Evolutionary conservation across 257 asterid species (phyloP).

Genomic region (Fraxinus excelsior): DNA sequence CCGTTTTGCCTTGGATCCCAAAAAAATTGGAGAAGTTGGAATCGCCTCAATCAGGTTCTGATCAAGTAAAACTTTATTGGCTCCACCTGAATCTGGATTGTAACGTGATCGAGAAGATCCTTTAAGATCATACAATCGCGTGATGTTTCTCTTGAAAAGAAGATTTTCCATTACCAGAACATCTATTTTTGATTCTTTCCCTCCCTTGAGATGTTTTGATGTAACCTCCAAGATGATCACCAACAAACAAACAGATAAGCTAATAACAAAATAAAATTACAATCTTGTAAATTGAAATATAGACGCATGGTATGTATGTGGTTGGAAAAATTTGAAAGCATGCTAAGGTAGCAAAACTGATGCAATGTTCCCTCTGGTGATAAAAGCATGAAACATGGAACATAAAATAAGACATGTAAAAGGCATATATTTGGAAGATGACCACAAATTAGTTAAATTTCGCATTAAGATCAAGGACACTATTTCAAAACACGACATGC

Average conservation of each 20-base stretch:
- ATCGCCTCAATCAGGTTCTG: constrained; percentile 74
- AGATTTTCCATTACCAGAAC: constrained; percentile 91
- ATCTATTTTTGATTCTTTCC: constrained; percentile 75
- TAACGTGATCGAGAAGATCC: constrained; percentile 81
- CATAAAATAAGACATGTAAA: background rate
- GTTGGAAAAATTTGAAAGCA: constrained; percentile 13
- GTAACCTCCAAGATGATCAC: constrained; percentile 50
- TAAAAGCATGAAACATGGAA: background rate
- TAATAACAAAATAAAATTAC: background rate
- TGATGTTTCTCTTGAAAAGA: constrained; percentile 62
- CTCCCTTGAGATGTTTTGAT: constrained; percentile 66
- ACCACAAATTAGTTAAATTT: background rate
- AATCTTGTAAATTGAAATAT: background rate
- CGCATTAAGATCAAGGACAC: background rate
- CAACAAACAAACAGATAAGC: constrained; percentile 29
- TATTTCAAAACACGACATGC: background rate
- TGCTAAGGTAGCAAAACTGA: background rate
- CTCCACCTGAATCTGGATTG: constrained; percentile 79
- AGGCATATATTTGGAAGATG: background rate
- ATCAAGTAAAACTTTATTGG: constrained; percentile 82
- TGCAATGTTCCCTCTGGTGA: background rate
- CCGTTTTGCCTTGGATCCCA: constrained; percentile 75
- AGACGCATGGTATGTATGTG: background rate
- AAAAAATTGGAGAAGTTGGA: constrained; percentile 86
- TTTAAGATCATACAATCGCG: constrained; percentile 74